Evolutionary conservation across 805 yeast species (phyloP).

Genomic region (Helenozyma rhizophorensis): DNA sequence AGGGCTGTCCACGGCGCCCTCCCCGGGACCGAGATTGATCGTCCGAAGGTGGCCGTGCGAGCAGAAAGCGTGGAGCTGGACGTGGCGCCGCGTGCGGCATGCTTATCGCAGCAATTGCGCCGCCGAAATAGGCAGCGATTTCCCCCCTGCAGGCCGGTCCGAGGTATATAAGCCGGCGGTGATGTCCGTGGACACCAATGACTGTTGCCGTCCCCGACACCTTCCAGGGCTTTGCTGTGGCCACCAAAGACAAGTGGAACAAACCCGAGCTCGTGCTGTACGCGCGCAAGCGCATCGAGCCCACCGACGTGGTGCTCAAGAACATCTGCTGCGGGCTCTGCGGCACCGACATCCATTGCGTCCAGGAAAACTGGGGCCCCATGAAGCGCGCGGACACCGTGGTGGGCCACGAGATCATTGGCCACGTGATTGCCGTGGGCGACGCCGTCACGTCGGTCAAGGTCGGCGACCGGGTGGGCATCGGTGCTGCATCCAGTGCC

Average conservation of each 20-base stretch:
- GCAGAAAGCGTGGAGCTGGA: too few relatives aligned
- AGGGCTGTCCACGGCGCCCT: too few relatives aligned
- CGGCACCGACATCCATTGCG: constrained; percentile 16
- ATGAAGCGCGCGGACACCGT: constrained; percentile 25
- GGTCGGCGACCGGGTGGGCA: constrained; percentile 19
- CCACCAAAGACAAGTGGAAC: constrained; percentile 49
- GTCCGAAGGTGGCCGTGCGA: too few relatives aligned
- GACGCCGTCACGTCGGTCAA: constrained; percentile 12
- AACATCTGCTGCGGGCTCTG: constrained; percentile 21
- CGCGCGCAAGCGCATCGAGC: constrained; percentile 40
- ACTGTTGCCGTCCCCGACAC: constrained; percentile 40
- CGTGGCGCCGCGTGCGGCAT: too few relatives aligned
- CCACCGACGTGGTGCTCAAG: constrained; percentile 23
- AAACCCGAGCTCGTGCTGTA: constrained; percentile 49
- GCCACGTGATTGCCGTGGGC: constrained; percentile 37
- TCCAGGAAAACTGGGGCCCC: constrained; percentile 15
- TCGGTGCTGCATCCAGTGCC: constrained; percentile 15
- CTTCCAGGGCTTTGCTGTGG: constrained; percentile 59
- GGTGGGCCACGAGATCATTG: constrained; percentile 70
- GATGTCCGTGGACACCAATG: constrained; percentile 1
- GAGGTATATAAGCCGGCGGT: background rate
- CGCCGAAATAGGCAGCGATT: too few relatives aligned
- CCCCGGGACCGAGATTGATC: too few relatives aligned
- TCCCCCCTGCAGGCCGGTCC: too few relatives aligned
- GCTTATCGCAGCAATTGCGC: too few relatives aligned